Conservation (phyloP, 2,329 filamentous ascomycete species). For the Colletotrichum cordylinicola region DNA sequence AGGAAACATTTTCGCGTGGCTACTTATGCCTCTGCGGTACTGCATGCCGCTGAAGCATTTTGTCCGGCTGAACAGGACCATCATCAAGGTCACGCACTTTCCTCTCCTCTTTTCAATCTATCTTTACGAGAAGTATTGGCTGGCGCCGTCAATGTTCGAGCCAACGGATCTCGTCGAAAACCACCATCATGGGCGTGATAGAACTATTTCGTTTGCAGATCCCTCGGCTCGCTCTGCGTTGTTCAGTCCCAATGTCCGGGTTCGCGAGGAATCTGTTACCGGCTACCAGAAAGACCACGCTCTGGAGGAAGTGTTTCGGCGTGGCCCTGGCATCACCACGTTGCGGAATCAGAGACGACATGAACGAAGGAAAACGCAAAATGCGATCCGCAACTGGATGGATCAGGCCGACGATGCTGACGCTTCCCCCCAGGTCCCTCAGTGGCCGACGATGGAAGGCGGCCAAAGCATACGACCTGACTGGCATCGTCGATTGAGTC, state of each 20-base stretch:
- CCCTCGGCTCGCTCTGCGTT: conserved; percentile 62
- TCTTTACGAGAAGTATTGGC: conserved; percentile 80
- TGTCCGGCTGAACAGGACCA: conserved; percentile 83
- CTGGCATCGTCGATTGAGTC: conserved; percentile 59
- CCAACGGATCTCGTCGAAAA: conserved; percentile 87
- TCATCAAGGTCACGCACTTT: conserved; percentile 91
- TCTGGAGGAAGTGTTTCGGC: conserved; percentile 88
- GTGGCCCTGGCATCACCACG: conserved; percentile 69
- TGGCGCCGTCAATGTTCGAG: conserved; percentile 79
- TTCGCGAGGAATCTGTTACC: conserved; percentile 85
- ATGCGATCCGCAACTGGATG: conserved; percentile 91
- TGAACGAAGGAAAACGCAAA: conserved; percentile 76
- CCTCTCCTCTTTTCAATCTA: conserved; percentile 88
- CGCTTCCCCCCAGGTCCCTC: conserved; percentile 46
- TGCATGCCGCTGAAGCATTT: conserved; percentile 81
- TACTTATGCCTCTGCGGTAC: conserved; percentile 83
- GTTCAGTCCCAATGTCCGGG: conserved; percentile 75
- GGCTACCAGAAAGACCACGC: conserved; percentile 91
- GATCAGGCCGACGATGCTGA: conserved; percentile 66
- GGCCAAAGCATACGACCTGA: conserved; percentile 42
- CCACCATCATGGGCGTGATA: conserved; percentile 54
- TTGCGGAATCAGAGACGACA: conserved; percentile 65
- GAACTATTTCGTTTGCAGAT: conserved; percentile 63
- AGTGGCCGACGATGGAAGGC: conserved; percentile 56
- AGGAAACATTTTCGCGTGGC: conserved; percentile 89